Conservation (phyloP, 192 early-diverging fungal genomes). For the Gamsiella multidivaricata region DNA sequence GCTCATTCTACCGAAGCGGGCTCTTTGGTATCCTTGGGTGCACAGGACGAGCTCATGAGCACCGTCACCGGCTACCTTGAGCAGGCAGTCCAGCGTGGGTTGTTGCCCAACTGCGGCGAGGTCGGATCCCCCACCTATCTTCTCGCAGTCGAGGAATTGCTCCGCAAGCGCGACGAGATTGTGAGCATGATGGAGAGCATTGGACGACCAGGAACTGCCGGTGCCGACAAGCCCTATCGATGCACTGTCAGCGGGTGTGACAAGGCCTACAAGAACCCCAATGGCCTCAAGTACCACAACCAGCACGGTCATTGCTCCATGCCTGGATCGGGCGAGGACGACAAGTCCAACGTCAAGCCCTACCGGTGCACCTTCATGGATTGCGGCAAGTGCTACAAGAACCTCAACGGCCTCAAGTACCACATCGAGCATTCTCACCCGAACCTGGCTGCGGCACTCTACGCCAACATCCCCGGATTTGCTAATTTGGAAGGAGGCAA, state of each 20-base stretch:
- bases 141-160: constrained; percentile 35
- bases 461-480: constrained; percentile 40
- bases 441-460: constrained; percentile 54
- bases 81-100: constrained; percentile 40
- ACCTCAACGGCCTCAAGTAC: constrained; percentile 96
- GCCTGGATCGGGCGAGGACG: constrained; percentile 65
- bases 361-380: constrained; percentile 81
- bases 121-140: constrained; percentile 34
- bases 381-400: constrained; percentile 97
- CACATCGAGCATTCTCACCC: constrained; percentile 92
- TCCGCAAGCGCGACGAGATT: constrained; percentile 55
- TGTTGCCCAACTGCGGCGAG: constrained; percentile 45
- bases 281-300: constrained; percentile 97
- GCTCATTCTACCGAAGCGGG: not conserved
- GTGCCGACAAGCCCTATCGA: constrained; percentile 82
- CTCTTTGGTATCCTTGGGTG: not conserved
- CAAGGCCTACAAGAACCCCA: constrained; percentile 98
- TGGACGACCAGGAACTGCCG: constrained; percentile 20
- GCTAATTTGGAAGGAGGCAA: constrained; percentile 52
- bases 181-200: constrained; percentile 56
- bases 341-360: constrained; percentile 70
- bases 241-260: constrained; percentile 86
- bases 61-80: constrained; percentile 48
- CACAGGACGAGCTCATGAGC: constrained; percentile 38
- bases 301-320: constrained; percentile 87